Base-by-base conservation (phyloP, 164 flowering plant species). In the Echeveria elegans region DNA sequence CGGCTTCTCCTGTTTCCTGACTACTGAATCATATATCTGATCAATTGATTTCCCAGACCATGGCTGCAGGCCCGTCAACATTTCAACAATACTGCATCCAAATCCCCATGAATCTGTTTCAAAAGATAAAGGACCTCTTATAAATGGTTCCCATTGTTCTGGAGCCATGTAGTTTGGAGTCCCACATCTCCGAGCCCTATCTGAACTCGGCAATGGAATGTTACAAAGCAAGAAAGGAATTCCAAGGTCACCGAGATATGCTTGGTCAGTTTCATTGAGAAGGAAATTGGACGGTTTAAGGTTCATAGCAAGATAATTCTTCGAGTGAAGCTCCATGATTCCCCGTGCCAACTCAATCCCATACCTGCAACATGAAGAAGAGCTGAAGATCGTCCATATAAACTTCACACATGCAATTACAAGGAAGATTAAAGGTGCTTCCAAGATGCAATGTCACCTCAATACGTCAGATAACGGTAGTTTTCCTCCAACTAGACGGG, bases 81-180 rank as follows among this genome's bases (percentile, higher is more conserved):
- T 90, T 79, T 93, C 98, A 30, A 90, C 75, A 64, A 90, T 77
- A 77, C 88, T 81, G 82, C 98, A 93, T 0, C 83, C 98, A 79
- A 88, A 93, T 43, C 97, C 98, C 98, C 98, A 93, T 12, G 96
- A 83, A 72, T 90, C 98, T 5, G 92, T 86, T 82, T 93, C 97
- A 73, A 80, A 81, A 28, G 96, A 82, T 72, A 93, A 66, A 53
- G 98, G 98, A 64, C 98, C 98, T 77, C 89, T 83, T 67, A 84
- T 72, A 68, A 79, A 92, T 50, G 98, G 97, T 72, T 87, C 73
- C 98, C 97, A 93, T 58, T 90, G 98, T 74, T 93, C 97, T 45
- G 98, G 98, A 71, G 98, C 92, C 97, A 93, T 90, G 74, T 90
- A 93, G 77, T 86, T 88, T 29, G 96, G 90, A 32, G 89, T 86